These are phyloP conservation scores for Lepiota venenata DNA, from an alignment of 768 basidiomycete genomes.

Conservation along the genomic window DNA sequence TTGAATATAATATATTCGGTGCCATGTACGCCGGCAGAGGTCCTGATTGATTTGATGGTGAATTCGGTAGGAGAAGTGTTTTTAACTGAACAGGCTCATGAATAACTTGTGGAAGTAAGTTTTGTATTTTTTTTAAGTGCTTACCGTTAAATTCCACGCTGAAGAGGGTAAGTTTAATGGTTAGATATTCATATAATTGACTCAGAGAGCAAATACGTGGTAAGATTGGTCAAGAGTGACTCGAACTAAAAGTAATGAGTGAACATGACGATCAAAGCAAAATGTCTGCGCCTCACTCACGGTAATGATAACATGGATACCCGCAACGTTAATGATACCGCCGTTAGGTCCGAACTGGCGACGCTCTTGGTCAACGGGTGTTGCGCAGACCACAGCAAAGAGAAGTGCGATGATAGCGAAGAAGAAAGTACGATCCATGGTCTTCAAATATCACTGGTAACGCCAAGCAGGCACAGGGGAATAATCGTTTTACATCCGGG, in stretches of 20 bases:
- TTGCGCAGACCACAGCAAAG: conserved; percentile 21
- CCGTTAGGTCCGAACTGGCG: conserved; percentile 18
- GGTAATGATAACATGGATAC: conserved; percentile 35
- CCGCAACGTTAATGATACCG: conserved; percentile 35
- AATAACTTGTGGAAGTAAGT: background rate
- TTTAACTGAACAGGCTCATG: conserved; percentile 22
- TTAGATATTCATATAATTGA: background rate
- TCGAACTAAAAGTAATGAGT: conserved; percentile 26
- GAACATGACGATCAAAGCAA: background rate
- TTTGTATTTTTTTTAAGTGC: background rate
- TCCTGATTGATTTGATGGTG: conserved; percentile 38
- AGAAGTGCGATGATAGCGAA: conserved; percentile 23
- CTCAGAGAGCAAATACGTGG: conserved; percentile 25
- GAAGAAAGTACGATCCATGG: conserved; percentile 16
- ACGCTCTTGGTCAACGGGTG: conserved; percentile 13
- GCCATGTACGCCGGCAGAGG: conserved; percentile 47
- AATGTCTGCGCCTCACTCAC: conserved; percentile 19
- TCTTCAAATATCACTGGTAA: background rate
- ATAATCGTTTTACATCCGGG: background rate
- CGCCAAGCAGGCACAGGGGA: background rate
- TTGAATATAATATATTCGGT: conserved; percentile 56
- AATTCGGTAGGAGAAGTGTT: conserved; percentile 45
- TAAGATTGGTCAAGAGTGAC: conserved; percentile 29
- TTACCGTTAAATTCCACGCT: conserved; percentile 37
- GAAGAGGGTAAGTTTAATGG: background rate